Evolutionary conservation across 306 rosid species (phyloP), one percentile per base, ranked within the genome.

Genomic region (Lathyrus tuberosus): DNA sequence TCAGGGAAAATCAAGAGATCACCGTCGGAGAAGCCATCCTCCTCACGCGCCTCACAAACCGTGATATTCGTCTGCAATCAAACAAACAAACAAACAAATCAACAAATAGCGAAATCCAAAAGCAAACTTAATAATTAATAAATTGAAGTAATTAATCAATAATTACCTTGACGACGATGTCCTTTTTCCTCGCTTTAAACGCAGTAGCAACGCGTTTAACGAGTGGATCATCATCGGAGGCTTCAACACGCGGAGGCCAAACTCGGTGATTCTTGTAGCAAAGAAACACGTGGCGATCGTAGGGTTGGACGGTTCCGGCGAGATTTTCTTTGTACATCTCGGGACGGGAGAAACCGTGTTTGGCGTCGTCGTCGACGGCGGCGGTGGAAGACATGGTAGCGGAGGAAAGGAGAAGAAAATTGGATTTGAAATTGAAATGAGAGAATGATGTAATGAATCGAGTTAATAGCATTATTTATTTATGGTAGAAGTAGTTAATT

Each of bases 201-300:
- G 85, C 83, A 7, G 80, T 35, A 20, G 87, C 84, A 8, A 93
- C 66, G 47, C 71, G 78, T 68, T 93, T 88, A 3, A 88, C 87
- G 1, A 90, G 88, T 10, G 88, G 86, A 84, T 93, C 97, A 37
- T 80, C 73, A 6, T 90, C 86, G 26, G 91, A 82, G 62, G 79
- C 85, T 72, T 90, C 98, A 6, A 94, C 81, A 31, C 86, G 88
- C 0, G 94, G 64, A 0, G 91, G 86, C 98, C 98, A 94, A 37
- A 44, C 58, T 69, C 31, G 81, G 59, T 83, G 90, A 64, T 76
- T 84, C 91, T 84, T 86, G 82, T 90, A 88, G 72, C 98, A 90
- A 43, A 88, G 89, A 75, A 94, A 94, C 0, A 94, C 87, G 65
- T 94, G 98, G 70, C 97, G 97, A 30, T 83, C 91, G 86, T 94